Base-by-base conservation (phyloP, 345 rosid species). In the Citrus reticulata region DNA sequence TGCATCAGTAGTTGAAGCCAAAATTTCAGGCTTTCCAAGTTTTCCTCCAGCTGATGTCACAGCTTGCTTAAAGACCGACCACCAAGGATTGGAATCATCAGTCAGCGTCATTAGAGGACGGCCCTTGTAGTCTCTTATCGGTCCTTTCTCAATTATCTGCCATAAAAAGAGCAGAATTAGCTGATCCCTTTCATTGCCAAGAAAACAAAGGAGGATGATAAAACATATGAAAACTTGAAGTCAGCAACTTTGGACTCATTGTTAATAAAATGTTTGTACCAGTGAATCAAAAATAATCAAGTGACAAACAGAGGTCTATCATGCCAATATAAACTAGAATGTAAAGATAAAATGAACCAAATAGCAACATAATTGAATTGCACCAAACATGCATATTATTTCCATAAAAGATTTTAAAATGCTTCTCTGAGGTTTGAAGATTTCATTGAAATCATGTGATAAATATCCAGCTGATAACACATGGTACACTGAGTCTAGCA, bases 1-100 rank as follows among this genome's bases (percentile, higher is more conserved):
- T 81, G 97, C 86, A 87, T 95, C 99, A 13, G 98, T 92, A 49
- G 99, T 95, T 46, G 99, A 95, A 75, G 92, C 29, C 85, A 93
- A 86, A 29, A 95, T 93, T 83, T 95, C 99, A 42, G 99, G 94
- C 81, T 89, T 90, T 29, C 88, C 87, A 37, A 93, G 94, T 82
- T 86, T 91, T 75, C 91, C 97, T 78, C 98, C 97, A 40, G 86
- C 90, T 68, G 92, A 93, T 73, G 77, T 82, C 24, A 93, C 85
- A 77, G 92, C 94, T 85, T 86, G 83, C 76, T 86, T 91, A 86
- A 95, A 95, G 73, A 89, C 85, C 76, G 84, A 59, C 97, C 99
- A 95, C 99, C 97, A 93, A 4, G 95, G 97, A 86, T 93, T 95
- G 10, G 97, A 89, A 79, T 84, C 90, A 82, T 95, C 84, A 16